Base-by-base conservation (phyloP, 129 eudicot genomes). In the Helichrysum umbraculigerum region DNA sequence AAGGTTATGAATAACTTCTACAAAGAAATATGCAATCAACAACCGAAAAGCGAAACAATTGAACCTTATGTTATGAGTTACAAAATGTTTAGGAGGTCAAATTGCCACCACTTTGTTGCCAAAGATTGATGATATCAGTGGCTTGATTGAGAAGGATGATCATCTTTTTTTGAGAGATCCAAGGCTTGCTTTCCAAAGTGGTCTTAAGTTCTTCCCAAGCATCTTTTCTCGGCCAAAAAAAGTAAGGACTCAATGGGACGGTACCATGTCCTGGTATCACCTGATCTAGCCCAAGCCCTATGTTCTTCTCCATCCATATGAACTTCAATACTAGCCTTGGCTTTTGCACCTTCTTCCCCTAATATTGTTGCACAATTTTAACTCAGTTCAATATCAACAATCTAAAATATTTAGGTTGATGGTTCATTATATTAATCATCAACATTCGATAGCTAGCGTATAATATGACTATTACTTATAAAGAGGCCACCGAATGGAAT, bases 231-330 rank as follows among this genome's bases (percentile, higher is more conserved):
- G 99, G 99, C 99, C 99, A 95, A 74, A 95, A 95, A 83, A 79
- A 95, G 87, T 95, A 95, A 12, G 99, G 96, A 58, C 99, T 91
- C 85, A 95, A 79, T 4, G 99, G 99, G 59, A 88, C 79, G 22
- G 88, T 81, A n/a, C 99, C 99, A 70, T 89, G 88, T 25, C 96
- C 99, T 32, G 91, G 89, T 86, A 95, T 84, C 67, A 65, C 60
- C 76, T 95, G 97, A 77, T 95, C 95, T 20, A 95, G 89, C 34
- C 83, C 97, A 21, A 95, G 85, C 29, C 99, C 99, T 37, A 95
- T 95, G 88, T 95, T 95, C 94, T 95, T 95, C 76, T 95, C 99
- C 99, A 95, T 95, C 99, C 99, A 95, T 68, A 95, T 91, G 81
- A 95, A 95, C 86, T 95, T 95, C 87, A 95, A 75, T 70, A 89